These are phyloP conservation scores for Kwoniella heveanensis DNA, from an alignment of 768 basidiomycete species.

Conservation along the genomic window DNA sequence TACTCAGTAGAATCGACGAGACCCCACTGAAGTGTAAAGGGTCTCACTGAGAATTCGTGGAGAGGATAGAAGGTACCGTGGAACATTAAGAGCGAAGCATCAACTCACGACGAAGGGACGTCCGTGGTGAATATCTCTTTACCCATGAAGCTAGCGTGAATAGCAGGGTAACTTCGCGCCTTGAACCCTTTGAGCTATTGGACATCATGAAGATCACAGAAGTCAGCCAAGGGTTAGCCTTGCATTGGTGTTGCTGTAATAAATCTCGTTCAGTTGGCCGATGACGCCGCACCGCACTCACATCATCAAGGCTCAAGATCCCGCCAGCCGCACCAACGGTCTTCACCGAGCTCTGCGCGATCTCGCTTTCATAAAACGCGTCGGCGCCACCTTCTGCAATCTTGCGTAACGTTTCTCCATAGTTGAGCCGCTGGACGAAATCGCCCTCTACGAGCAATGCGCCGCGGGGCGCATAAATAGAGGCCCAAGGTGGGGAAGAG, in stretches of 20 bases:
- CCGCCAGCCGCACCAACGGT: constrained; percentile 76
- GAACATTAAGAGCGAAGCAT: neutral
- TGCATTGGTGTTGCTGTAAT: too few relatives aligned
- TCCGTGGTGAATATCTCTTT: constrained; percentile 80
- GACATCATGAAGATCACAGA: too few relatives aligned
- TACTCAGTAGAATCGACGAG: too few relatives aligned
- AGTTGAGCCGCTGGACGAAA: constrained; percentile 69
- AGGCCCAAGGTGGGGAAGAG: constrained; percentile 67
- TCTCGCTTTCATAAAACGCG: constrained; percentile 70
- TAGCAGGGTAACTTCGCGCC: constrained; percentile 70
- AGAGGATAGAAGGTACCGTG: too few relatives aligned
- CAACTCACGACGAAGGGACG: constrained; percentile 66
- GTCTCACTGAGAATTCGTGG: too few relatives aligned
- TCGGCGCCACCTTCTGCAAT: constrained; percentile 77
- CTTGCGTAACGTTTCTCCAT: constrained; percentile 71
- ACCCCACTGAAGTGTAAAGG: too few relatives aligned
- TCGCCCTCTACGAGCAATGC: constrained; percentile 73
- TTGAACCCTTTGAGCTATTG: constrained; percentile 66
- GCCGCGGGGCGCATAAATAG: constrained; percentile 81
- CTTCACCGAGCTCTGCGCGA: constrained; percentile 75
- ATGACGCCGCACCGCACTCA: constrained; percentile 19
- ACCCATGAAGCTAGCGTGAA: constrained; percentile 74
- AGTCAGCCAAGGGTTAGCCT: too few relatives aligned
- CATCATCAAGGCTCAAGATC: constrained; percentile 73
- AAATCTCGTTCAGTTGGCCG: too few relatives aligned